A percentile compares a stretch with the other conserved stretches of the same genome.
These are phyloP conservation scores for Pueraria montana DNA, from an alignment of 306 rosid genomes.

Conservation along the genomic window DNA sequence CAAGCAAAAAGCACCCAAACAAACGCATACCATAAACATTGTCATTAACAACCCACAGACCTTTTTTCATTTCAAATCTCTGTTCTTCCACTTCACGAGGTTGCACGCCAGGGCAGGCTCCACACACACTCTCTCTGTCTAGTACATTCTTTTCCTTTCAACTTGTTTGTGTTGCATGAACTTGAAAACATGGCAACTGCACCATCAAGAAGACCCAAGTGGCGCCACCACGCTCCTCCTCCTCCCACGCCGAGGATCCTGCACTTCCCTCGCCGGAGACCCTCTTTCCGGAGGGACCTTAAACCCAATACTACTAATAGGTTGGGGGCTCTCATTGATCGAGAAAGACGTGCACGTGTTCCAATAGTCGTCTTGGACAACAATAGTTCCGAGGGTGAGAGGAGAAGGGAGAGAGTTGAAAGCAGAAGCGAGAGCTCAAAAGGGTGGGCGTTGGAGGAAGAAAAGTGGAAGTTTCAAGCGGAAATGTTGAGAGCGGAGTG, in stretches of 20 bases:
- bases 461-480: constrained; percentile 91
- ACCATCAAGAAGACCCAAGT: constrained; percentile 66
- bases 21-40: constrained; percentile 6
- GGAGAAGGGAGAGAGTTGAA: constrained; percentile 70
- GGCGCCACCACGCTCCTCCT: constrained; percentile 83
- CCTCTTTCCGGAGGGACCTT: constrained; percentile 42
- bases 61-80: constrained; percentile 89
- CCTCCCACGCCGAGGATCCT: constrained; percentile 87
- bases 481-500: constrained; percentile 98
- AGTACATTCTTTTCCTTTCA: neutral
- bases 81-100: constrained; percentile 87
- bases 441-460: constrained; percentile 62
- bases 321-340: constrained; percentile 72
- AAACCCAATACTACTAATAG: constrained; percentile 45
- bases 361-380: constrained; percentile 69
- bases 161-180: constrained; percentile 17
- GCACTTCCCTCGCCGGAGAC: constrained; percentile 77
- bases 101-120: too few relatives aligned
- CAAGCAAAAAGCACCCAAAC: constrained; percentile 4
- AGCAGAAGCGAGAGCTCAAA: neutral
- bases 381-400: constrained; percentile 14
- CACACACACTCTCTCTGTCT: too few relatives aligned
- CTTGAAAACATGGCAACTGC: constrained; percentile 54
- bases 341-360: constrained; percentile 63
- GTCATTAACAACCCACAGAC: constrained; percentile 15